These are phyloP conservation scores for Solanum tacnaense DNA, from an alignment of 257 asterid genomes.

Conservation along the genomic window DNA sequence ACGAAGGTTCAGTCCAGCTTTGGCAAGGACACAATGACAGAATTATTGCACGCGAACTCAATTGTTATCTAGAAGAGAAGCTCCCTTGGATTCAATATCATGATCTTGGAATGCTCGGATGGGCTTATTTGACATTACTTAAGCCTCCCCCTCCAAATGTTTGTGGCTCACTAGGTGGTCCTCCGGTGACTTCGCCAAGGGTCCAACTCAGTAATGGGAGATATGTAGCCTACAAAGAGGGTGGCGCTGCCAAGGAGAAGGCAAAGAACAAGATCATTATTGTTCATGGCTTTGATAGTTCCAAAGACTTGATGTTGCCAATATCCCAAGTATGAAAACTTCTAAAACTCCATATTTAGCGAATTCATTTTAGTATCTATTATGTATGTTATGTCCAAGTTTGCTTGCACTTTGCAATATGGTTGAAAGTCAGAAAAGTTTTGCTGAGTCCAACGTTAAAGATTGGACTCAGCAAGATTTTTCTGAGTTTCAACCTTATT, in stretches of 20 bases:
- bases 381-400: not conserved
- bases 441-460: not conserved
- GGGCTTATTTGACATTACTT: conserved; percentile 42
- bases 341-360: not conserved
- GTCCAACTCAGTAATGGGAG: conserved; percentile 60
- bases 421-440: not conserved
- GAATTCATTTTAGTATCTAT: not conserved
- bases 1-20: conserved; percentile 57
- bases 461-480: not conserved
- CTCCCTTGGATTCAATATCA: conserved; percentile 71
- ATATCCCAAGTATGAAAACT: conserved; percentile 38
- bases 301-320: conserved; percentile 46
- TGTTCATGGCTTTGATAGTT: conserved; percentile 57
- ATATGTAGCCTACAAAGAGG: conserved; percentile 65
- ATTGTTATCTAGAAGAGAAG: conserved; percentile 29
- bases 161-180: conserved; percentile 69
- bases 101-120: conserved; percentile 39
- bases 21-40: conserved; percentile 74
- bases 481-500: not conserved
- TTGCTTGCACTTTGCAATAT: not conserved
- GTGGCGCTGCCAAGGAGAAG: conserved; percentile 45
- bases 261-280: conserved; percentile 50
- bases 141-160: conserved; percentile 52
- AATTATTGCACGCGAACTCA: conserved; percentile 30
- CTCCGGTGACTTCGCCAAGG: conserved; percentile 58